Base-by-base conservation (phyloP, 257 asterid species). In the Gynochthodes officinalis region DNA sequence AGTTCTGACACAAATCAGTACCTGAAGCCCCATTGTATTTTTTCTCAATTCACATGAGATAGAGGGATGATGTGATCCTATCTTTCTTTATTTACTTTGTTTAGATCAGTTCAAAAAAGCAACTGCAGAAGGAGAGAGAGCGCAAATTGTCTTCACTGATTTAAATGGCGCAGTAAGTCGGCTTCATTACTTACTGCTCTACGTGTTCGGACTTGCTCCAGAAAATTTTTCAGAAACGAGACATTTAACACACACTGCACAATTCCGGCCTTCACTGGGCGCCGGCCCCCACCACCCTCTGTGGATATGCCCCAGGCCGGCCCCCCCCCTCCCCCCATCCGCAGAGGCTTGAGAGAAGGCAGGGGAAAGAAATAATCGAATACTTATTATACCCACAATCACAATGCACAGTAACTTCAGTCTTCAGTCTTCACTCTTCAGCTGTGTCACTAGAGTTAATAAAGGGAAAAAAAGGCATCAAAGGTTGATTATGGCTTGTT, bases 1-100 rank as follows among this genome's bases (percentile, higher is more conserved):
- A 43, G 42, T 72, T 69, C 82, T 70, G 79, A 79, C 80, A 53
- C 63, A 46, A 16, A 13, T 76, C 84, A 81, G 86, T 64, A 67
- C 71, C 52, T 54, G 66, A 52, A 39, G 19, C 50, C 50, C 50
- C 14, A 4, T 46, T 46, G 12, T 46, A 46, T 6, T 11, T 46
- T 46, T 46, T 15, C 50, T 46, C 50, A 2, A 46, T 46, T 2
- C 50, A 46, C 11, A 4, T 1, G n/a, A n/a, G n/a, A n/a, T n/a
- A n/a, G n/a, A n/a, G n/a, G n/a, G n/a, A n/a, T n/a, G n/a, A n/a
- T n/a, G n/a, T n/a, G n/a, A 3, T 27, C 27, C 67, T 35, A 25
- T 14, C 32, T 59, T 28, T 13, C 10, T 16, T 21, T 62, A 11
- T 19, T 18, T 8, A 15, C 23, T 19, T 16, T 35, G 35, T 33